Percentiles rank a stretch among this genome's conserved stretches.
Evolutionary conservation across 208 protist species (phyloP).

Genomic region (Paratrypanosoma confusum): DNA sequence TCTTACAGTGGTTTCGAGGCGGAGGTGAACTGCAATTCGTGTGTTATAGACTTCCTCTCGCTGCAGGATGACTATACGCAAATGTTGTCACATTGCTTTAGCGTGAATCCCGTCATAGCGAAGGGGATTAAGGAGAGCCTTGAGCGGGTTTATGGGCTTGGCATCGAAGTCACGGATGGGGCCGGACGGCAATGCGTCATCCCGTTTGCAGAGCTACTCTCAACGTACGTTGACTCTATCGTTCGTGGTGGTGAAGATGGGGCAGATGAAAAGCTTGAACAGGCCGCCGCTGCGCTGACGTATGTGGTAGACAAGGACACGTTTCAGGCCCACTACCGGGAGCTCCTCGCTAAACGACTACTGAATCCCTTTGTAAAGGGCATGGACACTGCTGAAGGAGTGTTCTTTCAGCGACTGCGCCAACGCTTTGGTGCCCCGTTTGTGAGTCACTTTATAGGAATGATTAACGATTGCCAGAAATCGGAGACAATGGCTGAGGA

Average conservation of each 20-base stretch:
- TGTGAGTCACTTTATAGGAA: slow-evolving; percentile 75
- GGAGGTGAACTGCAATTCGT: slow-evolving; percentile 39
- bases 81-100: slow-evolving; percentile 49
- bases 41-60: slow-evolving; percentile 56
- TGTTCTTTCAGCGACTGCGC: slow-evolving; percentile 52
- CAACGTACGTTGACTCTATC: slow-evolving; percentile 60
- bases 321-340: slow-evolving; percentile 57
- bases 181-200: slow-evolving; percentile 9
- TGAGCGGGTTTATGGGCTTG: slow-evolving; percentile 48
- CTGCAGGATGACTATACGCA: slow-evolving; percentile 61
- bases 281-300: slow-evolving; percentile 39
- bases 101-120: slow-evolving; percentile 38
- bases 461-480: slow-evolving; percentile 69
- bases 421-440: slow-evolving; percentile 54
- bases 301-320: slow-evolving; percentile 70
- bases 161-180: slow-evolving; percentile 20
- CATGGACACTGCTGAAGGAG: slow-evolving; percentile 48
- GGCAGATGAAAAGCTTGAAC: slow-evolving; percentile 37
- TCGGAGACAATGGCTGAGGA: slow-evolving; percentile 14
- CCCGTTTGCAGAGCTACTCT: slow-evolving; percentile 64
- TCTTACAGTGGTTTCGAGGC: slow-evolving; percentile 33
- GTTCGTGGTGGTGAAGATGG: slow-evolving; percentile 31
- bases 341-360: slow-evolving; percentile 73
- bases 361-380: slow-evolving; percentile 48
- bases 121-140: slow-evolving; percentile 62